Conservation (phyloP, 140 eudicot species). For the Flaveria floridana region DNA sequence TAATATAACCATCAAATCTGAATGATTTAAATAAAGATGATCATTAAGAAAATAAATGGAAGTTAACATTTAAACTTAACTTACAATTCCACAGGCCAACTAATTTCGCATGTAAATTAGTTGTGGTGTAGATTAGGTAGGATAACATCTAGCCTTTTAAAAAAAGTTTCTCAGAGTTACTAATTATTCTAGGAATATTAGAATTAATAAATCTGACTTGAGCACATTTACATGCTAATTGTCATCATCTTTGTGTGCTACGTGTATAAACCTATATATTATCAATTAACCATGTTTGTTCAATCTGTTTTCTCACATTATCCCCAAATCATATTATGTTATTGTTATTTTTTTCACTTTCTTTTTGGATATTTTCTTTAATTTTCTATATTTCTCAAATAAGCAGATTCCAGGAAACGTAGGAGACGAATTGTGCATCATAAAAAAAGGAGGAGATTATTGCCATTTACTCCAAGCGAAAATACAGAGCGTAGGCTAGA, state of each 20-base stretch:
- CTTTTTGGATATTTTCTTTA: background rate
- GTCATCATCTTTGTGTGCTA: conserved; percentile 7
- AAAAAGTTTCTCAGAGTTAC: no score
- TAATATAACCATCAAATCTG: conserved; percentile 1
- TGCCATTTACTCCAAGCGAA: conserved; percentile 62
- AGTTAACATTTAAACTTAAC: conserved; percentile 7
- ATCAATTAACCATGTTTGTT: conserved; percentile 6
- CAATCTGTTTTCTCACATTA: conserved; percentile 11
- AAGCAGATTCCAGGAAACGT: conserved; percentile 64
- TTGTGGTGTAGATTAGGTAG: no score
- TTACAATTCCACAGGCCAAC: conserved; percentile 5
- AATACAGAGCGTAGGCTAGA: conserved; percentile 51
- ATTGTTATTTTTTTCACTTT: background rate
- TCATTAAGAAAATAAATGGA: background rate
- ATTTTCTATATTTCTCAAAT: conserved; percentile 1
- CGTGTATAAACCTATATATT: background rate
- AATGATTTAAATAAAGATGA: conserved; percentile 11
- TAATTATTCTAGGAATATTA: background rate
- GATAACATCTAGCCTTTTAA: no score
- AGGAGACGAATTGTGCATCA: conserved; percentile 69
- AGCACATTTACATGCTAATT: conserved; percentile 12
- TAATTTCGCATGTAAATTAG: background rate
- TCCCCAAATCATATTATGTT: conserved; percentile 10
- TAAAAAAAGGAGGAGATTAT: conserved; percentile 61
- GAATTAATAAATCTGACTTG: conserved; percentile 10